These are phyloP conservation scores for Plenodomus biglobosus DNA, from an alignment of 2,329 filamentous ascomycete genomes.

Conservation along the genomic window DNA sequence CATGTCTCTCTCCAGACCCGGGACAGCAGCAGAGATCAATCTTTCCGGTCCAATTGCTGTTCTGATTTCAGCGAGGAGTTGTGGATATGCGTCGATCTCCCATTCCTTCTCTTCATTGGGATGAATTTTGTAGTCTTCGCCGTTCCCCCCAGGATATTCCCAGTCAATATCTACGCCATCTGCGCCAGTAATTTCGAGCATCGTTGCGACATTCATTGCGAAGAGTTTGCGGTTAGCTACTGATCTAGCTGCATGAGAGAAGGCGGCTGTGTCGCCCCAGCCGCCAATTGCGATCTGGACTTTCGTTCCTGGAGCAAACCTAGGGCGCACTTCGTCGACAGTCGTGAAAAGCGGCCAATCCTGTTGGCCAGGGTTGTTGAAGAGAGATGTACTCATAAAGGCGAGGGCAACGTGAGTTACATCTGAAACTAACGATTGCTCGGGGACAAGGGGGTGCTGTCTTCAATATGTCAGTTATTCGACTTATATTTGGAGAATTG, in stretches of 20 bases:
- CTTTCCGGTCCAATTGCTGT: constrained; percentile 58
- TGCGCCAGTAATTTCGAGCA: constrained; percentile 61
- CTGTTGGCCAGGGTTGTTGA: constrained; percentile 24
- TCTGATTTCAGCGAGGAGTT: constrained; percentile 64
- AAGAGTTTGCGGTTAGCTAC: constrained; percentile 55
- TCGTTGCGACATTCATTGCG: constrained; percentile 63
- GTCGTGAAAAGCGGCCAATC: constrained; percentile 34
- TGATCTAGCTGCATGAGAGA: constrained; percentile 59
- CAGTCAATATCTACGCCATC: constrained; percentile 69
- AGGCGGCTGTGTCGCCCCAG: constrained; percentile 70
- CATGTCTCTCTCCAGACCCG: constrained; percentile 65
- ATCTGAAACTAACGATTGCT: constrained; percentile 13
- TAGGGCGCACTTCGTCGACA: constrained; percentile 28
- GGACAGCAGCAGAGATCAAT: constrained; percentile 67
- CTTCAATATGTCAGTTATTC: constrained; percentile 10
- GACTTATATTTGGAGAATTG: background rate
- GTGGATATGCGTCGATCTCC: constrained; percentile 64
- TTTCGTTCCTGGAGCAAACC: constrained; percentile 46
- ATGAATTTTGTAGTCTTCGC: constrained; percentile 64
- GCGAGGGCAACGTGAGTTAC: constrained; percentile 36
- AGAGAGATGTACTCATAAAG: constrained; percentile 34
- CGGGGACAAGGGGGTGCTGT: constrained; percentile 33
- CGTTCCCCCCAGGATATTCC: constrained; percentile 67
- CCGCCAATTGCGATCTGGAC: constrained; percentile 69
- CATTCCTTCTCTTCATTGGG: constrained; percentile 61